Conservation (phyloP, 169 alveolate genomes). For the Cryptosporidium parvum region DNA sequence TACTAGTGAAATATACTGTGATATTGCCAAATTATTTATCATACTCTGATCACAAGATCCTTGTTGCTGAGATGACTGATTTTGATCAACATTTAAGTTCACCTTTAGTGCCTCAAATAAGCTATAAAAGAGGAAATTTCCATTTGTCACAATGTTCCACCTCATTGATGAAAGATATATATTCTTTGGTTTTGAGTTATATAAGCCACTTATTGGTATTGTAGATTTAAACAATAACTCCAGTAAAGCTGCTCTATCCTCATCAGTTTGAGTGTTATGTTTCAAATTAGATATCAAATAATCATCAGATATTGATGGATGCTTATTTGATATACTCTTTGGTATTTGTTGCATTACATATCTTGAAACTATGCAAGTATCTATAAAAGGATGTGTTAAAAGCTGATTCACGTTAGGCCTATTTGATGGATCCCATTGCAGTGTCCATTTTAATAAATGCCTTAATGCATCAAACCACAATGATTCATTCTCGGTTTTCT, state of each 20-base stretch:
- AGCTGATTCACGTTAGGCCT: conserved; percentile 74
- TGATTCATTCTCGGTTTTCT: conserved; percentile 15
- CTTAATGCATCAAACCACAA: conserved; percentile 68
- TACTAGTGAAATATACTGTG: conserved; percentile 43
- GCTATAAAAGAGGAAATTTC: conserved; percentile 43
- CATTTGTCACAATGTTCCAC: conserved; percentile 63
- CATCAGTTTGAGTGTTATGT: conserved; percentile 49
- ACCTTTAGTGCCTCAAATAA: conserved; percentile 26
- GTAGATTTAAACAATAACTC: conserved; percentile 53
- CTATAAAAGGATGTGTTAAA: conserved; percentile 67
- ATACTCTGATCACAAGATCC: conserved; percentile 8
- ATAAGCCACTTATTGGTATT: conserved; percentile 17
- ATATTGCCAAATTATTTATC: conserved; percentile 53
- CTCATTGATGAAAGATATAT: conserved; percentile 61
- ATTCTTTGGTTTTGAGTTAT: conserved; percentile 47
- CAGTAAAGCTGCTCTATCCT: conserved; percentile 33
- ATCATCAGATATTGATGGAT: conserved; percentile 48
- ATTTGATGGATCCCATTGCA: conserved; percentile 75
- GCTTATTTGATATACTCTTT: conserved; percentile 11
- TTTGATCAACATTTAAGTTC: conserved; percentile 8
- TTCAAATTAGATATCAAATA: conserved; percentile 32
- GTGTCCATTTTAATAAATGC: conserved; percentile 54
- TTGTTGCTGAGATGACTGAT: not conserved
- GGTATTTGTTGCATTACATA: conserved; percentile 40
- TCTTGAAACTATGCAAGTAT: conserved; percentile 36